Conservation (phyloP, 2,329 filamentous ascomycete genomes). For the Aspergillus sergii region DNA sequence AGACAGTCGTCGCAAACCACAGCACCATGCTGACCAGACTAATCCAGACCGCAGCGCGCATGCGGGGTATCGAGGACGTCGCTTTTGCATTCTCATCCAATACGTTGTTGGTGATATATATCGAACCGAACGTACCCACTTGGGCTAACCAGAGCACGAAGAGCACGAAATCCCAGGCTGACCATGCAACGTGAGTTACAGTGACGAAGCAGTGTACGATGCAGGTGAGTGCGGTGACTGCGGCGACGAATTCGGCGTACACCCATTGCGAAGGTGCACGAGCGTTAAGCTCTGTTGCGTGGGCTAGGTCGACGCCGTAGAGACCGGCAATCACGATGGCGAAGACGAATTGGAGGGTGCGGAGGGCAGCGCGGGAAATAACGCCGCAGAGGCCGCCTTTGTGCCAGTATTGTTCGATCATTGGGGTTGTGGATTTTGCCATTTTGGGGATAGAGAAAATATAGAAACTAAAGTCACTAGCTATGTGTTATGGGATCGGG, state of each 20-base stretch:
- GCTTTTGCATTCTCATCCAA: not conserved
- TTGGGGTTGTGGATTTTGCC: not conserved
- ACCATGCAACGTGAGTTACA: not conserved
- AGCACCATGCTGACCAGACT: not conserved
- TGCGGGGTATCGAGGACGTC: not conserved
- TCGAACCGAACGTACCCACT: not conserved
- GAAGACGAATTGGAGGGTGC: slow-evolving; percentile 21
- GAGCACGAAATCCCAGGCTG: not conserved
- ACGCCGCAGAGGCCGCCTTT: slow-evolving; percentile 10
- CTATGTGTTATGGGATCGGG: not conserved
- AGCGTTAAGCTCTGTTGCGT: slow-evolving; percentile 14
- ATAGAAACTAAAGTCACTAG: not conserved
- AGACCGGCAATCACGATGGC: slow-evolving; percentile 18
- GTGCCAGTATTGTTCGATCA: slow-evolving; percentile 18
- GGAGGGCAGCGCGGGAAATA: slow-evolving; percentile 14
- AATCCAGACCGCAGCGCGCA: not conserved
- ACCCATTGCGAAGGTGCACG: slow-evolving; percentile 20
- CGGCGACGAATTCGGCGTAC: slow-evolving; percentile 21
- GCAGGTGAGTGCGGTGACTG: slow-evolving; percentile 18
- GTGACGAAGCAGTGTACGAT: slow-evolving; percentile 14
- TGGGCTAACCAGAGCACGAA: not conserved
- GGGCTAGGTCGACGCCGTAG: slow-evolving; percentile 23
- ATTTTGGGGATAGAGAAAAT: not conserved
- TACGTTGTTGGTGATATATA: not conserved
- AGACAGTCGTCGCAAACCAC: not conserved